These are phyloP conservation scores for Amborella trichopoda DNA, from an alignment of 164 flowering plant genomes.

Conservation along the genomic window DNA sequence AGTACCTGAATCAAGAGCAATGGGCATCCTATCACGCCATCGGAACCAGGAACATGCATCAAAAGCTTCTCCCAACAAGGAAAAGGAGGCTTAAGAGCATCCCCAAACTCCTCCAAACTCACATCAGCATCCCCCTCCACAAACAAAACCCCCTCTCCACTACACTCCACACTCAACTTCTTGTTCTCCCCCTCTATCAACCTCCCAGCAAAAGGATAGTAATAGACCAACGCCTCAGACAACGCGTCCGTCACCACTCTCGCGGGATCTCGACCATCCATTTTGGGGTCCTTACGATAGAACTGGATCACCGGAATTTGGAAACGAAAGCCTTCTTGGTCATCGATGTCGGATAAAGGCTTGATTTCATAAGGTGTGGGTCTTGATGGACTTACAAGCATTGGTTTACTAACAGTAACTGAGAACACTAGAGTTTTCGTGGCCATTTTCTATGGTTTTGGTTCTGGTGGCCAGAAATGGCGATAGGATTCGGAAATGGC, in stretches of 20 bases:
- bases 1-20: slow-evolving; percentile 16
- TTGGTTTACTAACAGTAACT: not conserved
- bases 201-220: slow-evolving; percentile 28
- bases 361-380: slow-evolving; percentile 22
- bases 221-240: slow-evolving; percentile 18
- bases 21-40: slow-evolving; percentile 13
- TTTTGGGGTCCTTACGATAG: slow-evolving; percentile 4
- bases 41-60: slow-evolving; percentile 30
- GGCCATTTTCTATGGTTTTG: too few relatives aligned
- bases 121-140: slow-evolving; percentile 18
- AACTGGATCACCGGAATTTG: slow-evolving; percentile 14
- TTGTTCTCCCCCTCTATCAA: slow-evolving; percentile 12
- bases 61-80: slow-evolving; percentile 30
- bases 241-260: slow-evolving; percentile 15
- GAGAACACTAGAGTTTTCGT: too few relatives aligned
- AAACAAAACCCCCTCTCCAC: slow-evolving; percentile 17
- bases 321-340: slow-evolving; percentile 20
- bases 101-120: slow-evolving; percentile 19
- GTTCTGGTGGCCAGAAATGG: too few relatives aligned
- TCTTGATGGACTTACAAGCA: slow-evolving; percentile 12
- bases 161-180: slow-evolving; percentile 18
- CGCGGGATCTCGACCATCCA: slow-evolving; percentile 15
- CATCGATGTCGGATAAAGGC: slow-evolving; percentile 25
- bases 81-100: slow-evolving; percentile 31
- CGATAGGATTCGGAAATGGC: too few relatives aligned